Evolutionary conservation across 305 asterid species (phyloP), one percentile per base, ranked within the genome.

Genomic region (Fraxinus ornus): DNA sequence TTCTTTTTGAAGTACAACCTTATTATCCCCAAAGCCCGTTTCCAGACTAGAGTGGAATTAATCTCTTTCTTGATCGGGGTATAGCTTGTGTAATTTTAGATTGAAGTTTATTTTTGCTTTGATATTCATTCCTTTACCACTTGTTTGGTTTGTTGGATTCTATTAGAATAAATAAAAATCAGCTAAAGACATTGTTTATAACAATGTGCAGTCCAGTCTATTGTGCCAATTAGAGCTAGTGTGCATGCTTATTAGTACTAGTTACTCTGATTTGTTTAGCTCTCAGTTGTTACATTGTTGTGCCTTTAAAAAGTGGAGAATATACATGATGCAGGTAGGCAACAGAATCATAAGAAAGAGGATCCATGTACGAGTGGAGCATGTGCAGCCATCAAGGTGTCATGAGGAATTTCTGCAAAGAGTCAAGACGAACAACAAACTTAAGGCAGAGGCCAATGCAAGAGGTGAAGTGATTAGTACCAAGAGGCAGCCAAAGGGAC

Each of bases 321-420:
- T 62, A 7, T 8, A 62, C 33, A 7, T 68, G 39, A 49, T 75
- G 2, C 85, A 93, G 96, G 97, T 94, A 1, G 88, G 98, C 4
- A 90, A 93, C 89, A 91, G 87, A 78, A 94, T 93, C 73, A 76
- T 93, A 2, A 87, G 33, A 87, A 92, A 92, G 91, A 89, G 97
- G 64, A 90, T 94, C 17, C 98, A 94, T 78, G 95, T 90, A 0
- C 94, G 98, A 1, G 86, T 94, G 26, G 94, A 93, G 83, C 97
- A 94, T 2, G 95, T 93, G 44, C 93, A 88, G 83, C 91, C 83
- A 7, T 94, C 97, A 0, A 78, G 96, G 21, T 94, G 98, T 88
- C 88, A 85, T 1, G 98, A 93, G 77, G 97, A 92, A 15, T 24
- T 92, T 22, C 83, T 76, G 22, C 60, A 44, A 68, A 92, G 97